Percentiles rank a stretch among this genome's conserved stretches.
Evolutionary conservation across 75 land plant genomes (phyloP).

Genomic region (Isoetes taiwanensis): DNA sequence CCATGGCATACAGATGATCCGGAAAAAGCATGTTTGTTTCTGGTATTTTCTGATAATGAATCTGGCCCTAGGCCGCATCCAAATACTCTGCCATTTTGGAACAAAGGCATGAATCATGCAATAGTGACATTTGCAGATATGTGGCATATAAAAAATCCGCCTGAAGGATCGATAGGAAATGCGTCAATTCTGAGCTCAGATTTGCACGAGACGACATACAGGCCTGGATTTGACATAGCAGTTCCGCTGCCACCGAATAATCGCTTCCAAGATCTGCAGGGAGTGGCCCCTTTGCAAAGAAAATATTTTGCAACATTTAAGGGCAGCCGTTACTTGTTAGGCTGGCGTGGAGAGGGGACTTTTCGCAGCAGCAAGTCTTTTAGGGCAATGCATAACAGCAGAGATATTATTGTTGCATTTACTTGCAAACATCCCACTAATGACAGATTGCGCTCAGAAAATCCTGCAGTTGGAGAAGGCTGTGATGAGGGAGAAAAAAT

Average conservation of each 20-base stretch:
- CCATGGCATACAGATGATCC: slow-evolving; percentile 16
- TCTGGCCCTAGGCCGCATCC: neutral
- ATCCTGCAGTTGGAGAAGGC: slow-evolving; percentile 11
- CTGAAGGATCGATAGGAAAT: slow-evolving; percentile 12
- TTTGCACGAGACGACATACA: slow-evolving; percentile 11
- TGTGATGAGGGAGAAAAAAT: slow-evolving; percentile 23
- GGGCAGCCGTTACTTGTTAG: slow-evolving; percentile 18
- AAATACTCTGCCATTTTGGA: slow-evolving; percentile 11
- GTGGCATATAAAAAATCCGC: slow-evolving; percentile 11
- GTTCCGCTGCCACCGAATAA: slow-evolving; percentile 14
- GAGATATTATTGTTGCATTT: slow-evolving; percentile 22
- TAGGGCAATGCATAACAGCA: slow-evolving; percentile 20
- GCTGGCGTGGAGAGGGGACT: slow-evolving; percentile 18
- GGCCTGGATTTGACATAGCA: slow-evolving; percentile 17
- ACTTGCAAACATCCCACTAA: slow-evolving; percentile 25
- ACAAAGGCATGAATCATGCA: slow-evolving; percentile 17
- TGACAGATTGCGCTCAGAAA: slow-evolving; percentile 14
- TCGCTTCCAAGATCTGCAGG: slow-evolving; percentile 8
- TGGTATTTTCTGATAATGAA: slow-evolving; percentile 19
- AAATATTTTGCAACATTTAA: slow-evolving; percentile 18
- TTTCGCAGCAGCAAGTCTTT: slow-evolving; percentile 13
- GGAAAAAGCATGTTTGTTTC: slow-evolving; percentile 17
- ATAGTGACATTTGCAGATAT: slow-evolving; percentile 20
- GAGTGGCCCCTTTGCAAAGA: slow-evolving; percentile 9
- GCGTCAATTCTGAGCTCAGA: slow-evolving; percentile 15